These are phyloP conservation scores for Lippia alba DNA, from an alignment of 305 asterid genomes.

Conservation along the genomic window DNA sequence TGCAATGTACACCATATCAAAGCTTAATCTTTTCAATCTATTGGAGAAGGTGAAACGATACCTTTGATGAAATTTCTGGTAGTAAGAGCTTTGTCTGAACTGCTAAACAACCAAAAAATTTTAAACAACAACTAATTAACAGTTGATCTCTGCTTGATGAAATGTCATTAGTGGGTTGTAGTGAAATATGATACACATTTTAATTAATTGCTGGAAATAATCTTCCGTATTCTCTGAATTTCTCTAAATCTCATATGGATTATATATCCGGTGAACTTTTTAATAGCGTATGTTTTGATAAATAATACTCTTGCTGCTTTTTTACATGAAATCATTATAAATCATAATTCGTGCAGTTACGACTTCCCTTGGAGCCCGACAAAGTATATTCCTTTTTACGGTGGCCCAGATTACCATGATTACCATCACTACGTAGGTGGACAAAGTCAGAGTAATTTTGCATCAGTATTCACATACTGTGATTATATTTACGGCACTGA, in stretches of 20 bases:
- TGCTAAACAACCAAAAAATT: too few species aligned
- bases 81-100: neutral
- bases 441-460: constrained; percentile 74
- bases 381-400: constrained; percentile 91
- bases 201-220: too few species aligned
- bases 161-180: too few species aligned
- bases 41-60: constrained; percentile 13
- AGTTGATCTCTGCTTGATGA: too few species aligned
- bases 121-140: too few species aligned
- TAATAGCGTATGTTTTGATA: neutral
- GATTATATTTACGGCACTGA: constrained; percentile 96
- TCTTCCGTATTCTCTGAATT: constrained; percentile 2
- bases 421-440: constrained; percentile 79
- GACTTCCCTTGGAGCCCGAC: constrained; percentile 88
- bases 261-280: neutral
- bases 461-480: constrained; percentile 78
- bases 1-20: constrained; percentile 11
- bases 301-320: constrained; percentile 19
- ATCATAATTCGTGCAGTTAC: constrained; percentile 43
- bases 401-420: constrained; percentile 95
- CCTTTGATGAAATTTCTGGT: neutral
- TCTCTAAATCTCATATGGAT: neutral
- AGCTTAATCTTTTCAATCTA: constrained; percentile 22
- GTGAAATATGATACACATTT: too few species aligned
- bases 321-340: constrained; percentile 18